Conservation (phyloP, 345 rosid species). For the Barbarea vulgaris region DNA sequence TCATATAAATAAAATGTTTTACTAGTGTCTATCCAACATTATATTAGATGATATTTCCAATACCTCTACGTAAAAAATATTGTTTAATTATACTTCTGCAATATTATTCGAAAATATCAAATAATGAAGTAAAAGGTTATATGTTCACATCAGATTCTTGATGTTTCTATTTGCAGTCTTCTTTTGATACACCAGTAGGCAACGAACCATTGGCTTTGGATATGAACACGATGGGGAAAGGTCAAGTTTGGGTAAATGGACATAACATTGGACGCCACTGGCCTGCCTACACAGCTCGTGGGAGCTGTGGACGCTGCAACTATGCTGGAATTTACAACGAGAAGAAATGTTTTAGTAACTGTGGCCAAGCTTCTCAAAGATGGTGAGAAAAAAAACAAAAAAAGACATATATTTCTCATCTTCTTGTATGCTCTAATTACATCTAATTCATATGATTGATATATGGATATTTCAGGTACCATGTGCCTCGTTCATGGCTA, state of each 20-base stretch:
- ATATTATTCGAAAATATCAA: too few relatives aligned
- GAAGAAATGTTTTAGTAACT: slow-evolving; percentile 49
- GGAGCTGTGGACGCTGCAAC: slow-evolving; percentile 32
- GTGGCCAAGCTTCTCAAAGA: slow-evolving; percentile 94
- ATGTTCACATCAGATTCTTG: not conserved
- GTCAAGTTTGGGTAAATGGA: slow-evolving; percentile 46
- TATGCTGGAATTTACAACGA: slow-evolving; percentile 37
- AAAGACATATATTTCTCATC: not conserved
- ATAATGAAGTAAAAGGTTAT: too few relatives aligned
- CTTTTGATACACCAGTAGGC: slow-evolving; percentile 28
- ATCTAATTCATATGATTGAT: not conserved
- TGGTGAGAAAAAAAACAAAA: slow-evolving; percentile 60
- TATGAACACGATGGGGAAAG: slow-evolving; percentile 45
- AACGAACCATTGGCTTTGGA: slow-evolving; percentile 43
- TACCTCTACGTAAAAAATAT: not conserved
- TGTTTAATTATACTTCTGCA: too few relatives aligned
- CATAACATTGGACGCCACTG: slow-evolving; percentile 44
- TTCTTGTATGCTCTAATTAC: not conserved
- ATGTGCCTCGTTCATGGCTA: slow-evolving; percentile 90
- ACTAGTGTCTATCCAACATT: not conserved
- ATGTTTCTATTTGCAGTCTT: slow-evolving; percentile 39
- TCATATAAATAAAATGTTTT: not conserved
- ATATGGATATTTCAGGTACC: slow-evolving; percentile 58
- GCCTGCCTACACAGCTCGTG: slow-evolving; percentile 42
- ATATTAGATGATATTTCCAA: not conserved